Evolutionary conservation across 495 filamentous ascomycete genomes (phyloP).

Genomic region (Aspergillus biplanus): DNA sequence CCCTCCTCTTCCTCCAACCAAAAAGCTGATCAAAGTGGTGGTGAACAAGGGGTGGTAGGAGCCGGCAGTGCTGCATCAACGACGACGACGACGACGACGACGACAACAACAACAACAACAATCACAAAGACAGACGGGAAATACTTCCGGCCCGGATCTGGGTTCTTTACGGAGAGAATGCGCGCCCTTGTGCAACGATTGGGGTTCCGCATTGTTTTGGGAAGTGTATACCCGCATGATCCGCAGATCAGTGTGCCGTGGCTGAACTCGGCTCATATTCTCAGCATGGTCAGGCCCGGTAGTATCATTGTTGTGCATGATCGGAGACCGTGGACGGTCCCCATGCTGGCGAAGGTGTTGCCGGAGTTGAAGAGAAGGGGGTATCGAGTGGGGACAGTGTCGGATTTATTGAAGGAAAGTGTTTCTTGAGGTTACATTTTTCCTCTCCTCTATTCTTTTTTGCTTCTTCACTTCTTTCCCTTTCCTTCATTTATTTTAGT

Average conservation of each 20-base stretch:
- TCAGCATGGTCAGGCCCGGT: conserved; percentile 76
- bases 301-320: conserved; percentile 85
- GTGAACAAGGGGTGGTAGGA: too few relatives aligned
- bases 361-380: conserved; percentile 68
- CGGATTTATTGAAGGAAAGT: conserved; percentile 54
- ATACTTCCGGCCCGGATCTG: conserved; percentile 80
- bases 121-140: not conserved
- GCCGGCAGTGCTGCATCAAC: not conserved
- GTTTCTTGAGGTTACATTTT: conserved; percentile 3
- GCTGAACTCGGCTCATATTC: conserved; percentile 76
- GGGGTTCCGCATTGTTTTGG: conserved; percentile 71
- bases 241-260: conserved; percentile 68
- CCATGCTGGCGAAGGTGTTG: conserved; percentile 73
- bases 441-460: not conserved
- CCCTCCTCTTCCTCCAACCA: too few relatives aligned
- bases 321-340: conserved; percentile 73
- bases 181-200: conserved; percentile 54
- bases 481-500: conserved; percentile 1
- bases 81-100: not conserved
- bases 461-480: conserved; percentile 3
- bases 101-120: not conserved
- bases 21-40: too few relatives aligned
- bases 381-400: conserved; percentile 70
- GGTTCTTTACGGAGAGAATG: conserved; percentile 75
- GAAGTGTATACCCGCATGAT: conserved; percentile 86